Evolutionary conservation across 495 filamentous ascomycete genomes (phyloP).

Genomic region (Aspergillus leporis): DNA sequence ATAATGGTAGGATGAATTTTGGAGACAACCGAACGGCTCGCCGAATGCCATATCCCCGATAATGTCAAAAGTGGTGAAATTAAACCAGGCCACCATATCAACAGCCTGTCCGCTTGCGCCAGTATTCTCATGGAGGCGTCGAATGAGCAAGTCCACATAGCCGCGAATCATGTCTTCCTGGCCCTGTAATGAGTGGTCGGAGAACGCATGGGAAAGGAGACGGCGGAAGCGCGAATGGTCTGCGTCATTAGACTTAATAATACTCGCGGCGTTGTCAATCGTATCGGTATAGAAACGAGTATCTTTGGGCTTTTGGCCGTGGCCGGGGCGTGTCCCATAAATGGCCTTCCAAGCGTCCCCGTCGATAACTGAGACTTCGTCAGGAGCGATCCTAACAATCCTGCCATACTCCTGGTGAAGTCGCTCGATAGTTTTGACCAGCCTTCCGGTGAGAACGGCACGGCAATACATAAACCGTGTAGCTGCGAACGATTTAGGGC

Average conservation of each 20-base stretch:
- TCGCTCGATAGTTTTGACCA: no score
- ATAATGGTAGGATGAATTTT: background rate
- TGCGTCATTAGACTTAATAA: no score
- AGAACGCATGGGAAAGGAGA: background rate
- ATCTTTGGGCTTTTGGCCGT: background rate
- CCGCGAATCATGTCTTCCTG: background rate
- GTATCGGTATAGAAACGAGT: background rate
- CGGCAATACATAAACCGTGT: no score
- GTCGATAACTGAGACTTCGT: no score
- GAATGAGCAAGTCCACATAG: background rate
- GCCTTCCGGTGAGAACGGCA: no score
- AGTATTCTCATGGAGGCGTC: background rate
- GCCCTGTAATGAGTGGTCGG: background rate
- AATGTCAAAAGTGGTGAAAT: conserved; percentile 59
- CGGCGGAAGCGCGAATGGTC: background rate
- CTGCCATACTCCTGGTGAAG: no score
- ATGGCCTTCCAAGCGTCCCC: no score
- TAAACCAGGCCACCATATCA: conserved; percentile 29
- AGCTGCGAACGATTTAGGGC: no score
- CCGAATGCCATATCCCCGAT: conserved; percentile 58
- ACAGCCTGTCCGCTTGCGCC: background rate
- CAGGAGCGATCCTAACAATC: no score
- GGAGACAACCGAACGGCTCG: conserved; percentile 42
- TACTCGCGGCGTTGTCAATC: no score
- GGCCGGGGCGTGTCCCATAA: no score